A percentile compares a stretch with the other conserved stretches of the same genome.
phyloP scores from a whole-genome alignment of 2,329 filamentous ascomycete species.

The Aureobasidium pullulans region DNA sequence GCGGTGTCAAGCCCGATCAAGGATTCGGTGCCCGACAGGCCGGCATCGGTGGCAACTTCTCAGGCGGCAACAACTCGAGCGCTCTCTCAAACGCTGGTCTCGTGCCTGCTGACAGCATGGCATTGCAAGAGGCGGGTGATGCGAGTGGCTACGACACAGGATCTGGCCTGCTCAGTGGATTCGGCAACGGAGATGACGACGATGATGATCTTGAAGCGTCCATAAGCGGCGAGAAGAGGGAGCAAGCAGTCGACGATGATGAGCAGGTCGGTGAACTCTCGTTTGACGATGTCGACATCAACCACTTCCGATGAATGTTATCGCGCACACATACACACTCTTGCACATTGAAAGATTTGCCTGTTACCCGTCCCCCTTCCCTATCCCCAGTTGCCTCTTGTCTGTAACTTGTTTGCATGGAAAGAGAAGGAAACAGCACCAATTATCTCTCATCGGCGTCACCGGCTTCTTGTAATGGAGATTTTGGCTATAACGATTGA shows the following conservation, averaged over 20 bases:
- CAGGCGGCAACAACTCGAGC: slow-evolving; percentile 37
- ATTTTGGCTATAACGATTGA: slow-evolving; percentile 12
- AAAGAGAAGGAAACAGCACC: background rate
- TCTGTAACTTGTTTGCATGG: slow-evolving; percentile 8
- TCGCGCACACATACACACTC: background rate
- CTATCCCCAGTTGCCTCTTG: background rate
- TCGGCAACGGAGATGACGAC: slow-evolving; percentile 93
- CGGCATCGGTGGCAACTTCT: slow-evolving; percentile 39
- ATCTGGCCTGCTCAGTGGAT: slow-evolving; percentile 58
- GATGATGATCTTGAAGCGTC: slow-evolving; percentile 77
- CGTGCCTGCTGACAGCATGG: slow-evolving; percentile 26
- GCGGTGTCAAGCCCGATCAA: slow-evolving; percentile 87
- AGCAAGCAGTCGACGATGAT: slow-evolving; percentile 42
- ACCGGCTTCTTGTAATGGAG: slow-evolving; percentile 3
- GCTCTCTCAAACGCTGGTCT: slow-evolving; percentile 75
- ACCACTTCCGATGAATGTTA: slow-evolving; percentile 41
- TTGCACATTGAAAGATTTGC: background rate
- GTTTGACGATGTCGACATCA: slow-evolving; percentile 56
- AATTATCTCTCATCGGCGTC: background rate
- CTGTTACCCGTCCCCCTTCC: background rate
- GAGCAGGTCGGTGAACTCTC: slow-evolving; percentile 62
- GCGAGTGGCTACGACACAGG: slow-evolving; percentile 27
- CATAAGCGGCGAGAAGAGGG: slow-evolving; percentile 37
- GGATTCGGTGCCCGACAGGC: slow-evolving; percentile 65
- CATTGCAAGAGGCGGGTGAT: slow-evolving; percentile 27